These are phyloP conservation scores for Candida awuae DNA, from an alignment of 805 yeast genomes.

Conservation along the genomic window DNA sequence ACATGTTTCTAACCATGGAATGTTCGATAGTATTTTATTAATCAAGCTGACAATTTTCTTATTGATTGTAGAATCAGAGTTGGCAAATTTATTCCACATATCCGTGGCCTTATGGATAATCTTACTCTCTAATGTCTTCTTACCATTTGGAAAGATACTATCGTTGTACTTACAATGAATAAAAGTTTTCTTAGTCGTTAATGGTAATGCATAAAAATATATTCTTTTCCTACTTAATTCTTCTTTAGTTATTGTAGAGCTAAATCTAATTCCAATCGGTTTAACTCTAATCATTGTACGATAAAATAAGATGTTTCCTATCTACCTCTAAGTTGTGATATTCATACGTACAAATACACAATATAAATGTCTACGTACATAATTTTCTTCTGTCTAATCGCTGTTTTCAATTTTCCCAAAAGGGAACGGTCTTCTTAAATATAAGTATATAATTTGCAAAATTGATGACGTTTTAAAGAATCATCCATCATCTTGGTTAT, in stretches of 20 bases:
- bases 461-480: no score
- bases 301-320: no score
- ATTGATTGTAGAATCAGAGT: constrained; percentile 50
- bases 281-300: neutral
- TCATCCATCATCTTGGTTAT: no score
- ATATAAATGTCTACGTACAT: no score
- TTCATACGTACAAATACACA: no score
- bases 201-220: constrained; percentile 63
- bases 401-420: no score
- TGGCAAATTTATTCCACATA: constrained; percentile 55
- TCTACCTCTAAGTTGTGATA: no score
- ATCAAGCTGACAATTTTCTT: constrained; percentile 48
- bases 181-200: constrained; percentile 53
- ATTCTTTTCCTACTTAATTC: constrained; percentile 25
- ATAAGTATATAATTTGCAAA: no score
- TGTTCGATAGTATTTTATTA: constrained; percentile 45
- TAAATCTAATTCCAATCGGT: neutral
- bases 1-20: constrained; percentile 77
- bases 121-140: constrained; percentile 31
- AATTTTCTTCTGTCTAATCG: no score
- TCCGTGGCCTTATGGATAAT: constrained; percentile 41
- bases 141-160: constrained; percentile 27
- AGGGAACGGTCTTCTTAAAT: no score
- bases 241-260: neutral
- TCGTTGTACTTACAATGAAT: constrained; percentile 58